Base-by-base conservation (phyloP, 2,329 filamentous ascomycete species). In the Alternaria sp. region DNA sequence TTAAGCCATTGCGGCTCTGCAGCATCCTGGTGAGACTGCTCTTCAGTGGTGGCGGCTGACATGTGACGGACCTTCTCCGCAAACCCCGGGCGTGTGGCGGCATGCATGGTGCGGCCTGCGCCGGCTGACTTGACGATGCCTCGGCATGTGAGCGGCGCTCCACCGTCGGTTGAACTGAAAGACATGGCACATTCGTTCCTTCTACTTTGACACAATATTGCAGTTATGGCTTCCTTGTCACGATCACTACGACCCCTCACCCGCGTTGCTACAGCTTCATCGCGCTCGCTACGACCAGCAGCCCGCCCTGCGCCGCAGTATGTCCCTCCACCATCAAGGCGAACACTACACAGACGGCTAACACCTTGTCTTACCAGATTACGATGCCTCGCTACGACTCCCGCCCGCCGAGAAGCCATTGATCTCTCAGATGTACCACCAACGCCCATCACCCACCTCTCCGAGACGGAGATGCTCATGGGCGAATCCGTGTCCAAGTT, bases 381-480 rank as follows among this genome's bases (percentile, higher is more conserved):
- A 60, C 73, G 80, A 75, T 79, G 78, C 57, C 79, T 83, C 51
- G 80, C 81, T 5, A 72, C 76, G 0, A 80, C 80, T 0, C 58
- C 72, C n/a, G 60, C 66, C 6, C 76, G 75, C 24, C 72, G 74
- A 36, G 76, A 80, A 51, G 60, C 68, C 17, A 63, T 79, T 55
- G 79, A 80, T 51, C 87, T 96, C 71, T 84, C 88, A 61, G 88
- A 91, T 46, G 85, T 97, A 65, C 88, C 90, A 0, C 94, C 95
- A 1, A 97, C 94, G 5, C 95, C 95, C 51, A 97, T 99, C 80
- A 90, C 90, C 41, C 93, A 96, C 79, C 84, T 97, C 65, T 96
- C 92, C 69, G 95, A 99, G 80, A 89, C 91, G 58, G 95, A 99
- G 81, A 74, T 86, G 13, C 87, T 95, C 73, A 96, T 99, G 91